Evolutionary conservation across 371 early-diverging fungal species (phyloP).

Genomic region (Chytridiales sp.): DNA sequence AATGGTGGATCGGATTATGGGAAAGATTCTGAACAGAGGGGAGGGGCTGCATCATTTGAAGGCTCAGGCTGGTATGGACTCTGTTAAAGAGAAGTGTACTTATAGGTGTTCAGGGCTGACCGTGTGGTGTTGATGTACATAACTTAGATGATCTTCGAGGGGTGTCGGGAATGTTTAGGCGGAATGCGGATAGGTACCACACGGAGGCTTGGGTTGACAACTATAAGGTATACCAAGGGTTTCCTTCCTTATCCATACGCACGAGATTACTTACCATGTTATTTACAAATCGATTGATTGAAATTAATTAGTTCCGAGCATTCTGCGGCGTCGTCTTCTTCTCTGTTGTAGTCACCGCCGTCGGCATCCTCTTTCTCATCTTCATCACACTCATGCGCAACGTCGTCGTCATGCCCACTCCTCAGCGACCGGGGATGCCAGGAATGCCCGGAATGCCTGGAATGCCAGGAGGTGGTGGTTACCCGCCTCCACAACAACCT

Average conservation of each 20-base stretch:
- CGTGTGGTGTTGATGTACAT: not conserved
- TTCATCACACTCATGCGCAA: not conserved
- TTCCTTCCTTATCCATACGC: too few relatives aligned
- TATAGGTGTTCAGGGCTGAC: not conserved
- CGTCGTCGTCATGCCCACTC: not conserved
- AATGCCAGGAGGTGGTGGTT: too few relatives aligned
- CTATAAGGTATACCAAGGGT: slow-evolving; percentile 3
- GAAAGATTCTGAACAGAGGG: slow-evolving; percentile 1
- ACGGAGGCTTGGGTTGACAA: slow-evolving; percentile 1
- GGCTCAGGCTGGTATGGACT: not conserved
- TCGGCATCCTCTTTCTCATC: not conserved
- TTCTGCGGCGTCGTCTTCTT: slow-evolving; percentile 4
- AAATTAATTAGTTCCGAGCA: not conserved
- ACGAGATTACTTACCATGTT: too few relatives aligned
- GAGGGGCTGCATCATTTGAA: not conserved
- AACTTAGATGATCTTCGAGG: not conserved
- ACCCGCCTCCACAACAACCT: not conserved
- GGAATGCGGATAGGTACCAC: not conserved
- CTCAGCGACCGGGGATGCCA: not conserved
- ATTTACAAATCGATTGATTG: not conserved
- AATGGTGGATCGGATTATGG: slow-evolving; percentile 6
- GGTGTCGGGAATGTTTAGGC: not conserved
- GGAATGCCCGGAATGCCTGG: too few relatives aligned
- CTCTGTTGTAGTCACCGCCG: not conserved
- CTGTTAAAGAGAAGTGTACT: too few relatives aligned